Evolutionary conservation across 441 rosid genomes (phyloP), one percentile per base, ranked within the genome.

Genomic region (Rhodomyrtus psidioides): DNA sequence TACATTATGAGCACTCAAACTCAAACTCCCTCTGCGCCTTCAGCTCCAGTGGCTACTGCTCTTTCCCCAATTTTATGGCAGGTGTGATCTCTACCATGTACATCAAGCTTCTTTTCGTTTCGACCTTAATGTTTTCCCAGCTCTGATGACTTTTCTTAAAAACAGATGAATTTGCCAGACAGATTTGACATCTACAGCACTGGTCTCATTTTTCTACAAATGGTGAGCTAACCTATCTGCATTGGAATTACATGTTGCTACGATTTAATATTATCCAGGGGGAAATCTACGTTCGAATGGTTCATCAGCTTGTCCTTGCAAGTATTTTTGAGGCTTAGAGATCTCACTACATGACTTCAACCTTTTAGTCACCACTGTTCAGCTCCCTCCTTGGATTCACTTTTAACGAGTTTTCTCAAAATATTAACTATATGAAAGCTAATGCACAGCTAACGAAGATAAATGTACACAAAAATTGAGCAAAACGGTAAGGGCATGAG

Each of bases 1-100:
- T 97, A 97, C 90, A 97, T 97, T 90, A 97, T 97, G 98, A 97
- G 99, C 91, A n/a, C n/a, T n/a, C n/a, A n/a, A n/a, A 97, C 99
- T 21, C 99, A 95, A 91, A 97, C 99, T 87, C 99, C 99, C 84
- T 97, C 98, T 84, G 99, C 98, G 17, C 98, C 98, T 54, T 95
- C 98, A 9, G 98, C 97, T 88, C 98, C 98, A 23, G 98, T 97
- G 86, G 99, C 99, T 86, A 84, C 98, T 81, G 93, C 96, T 87
- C 98, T 97, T 90, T 97, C 98, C 75, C 99, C 99, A 5, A 97
- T 97, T 75, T 92, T 97, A 28, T 97, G 98, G 99, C 99, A 96
- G 99, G 98, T 94, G 82, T 81, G 42, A 60, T 59, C 59, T 83
- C 59, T 14, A 49, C 81, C 54, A n/a, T 15, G 81, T 81, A 21